These are phyloP conservation scores for Cruciata laevipes DNA, from an alignment of 257 asterid genomes.

Conservation along the genomic window DNA sequence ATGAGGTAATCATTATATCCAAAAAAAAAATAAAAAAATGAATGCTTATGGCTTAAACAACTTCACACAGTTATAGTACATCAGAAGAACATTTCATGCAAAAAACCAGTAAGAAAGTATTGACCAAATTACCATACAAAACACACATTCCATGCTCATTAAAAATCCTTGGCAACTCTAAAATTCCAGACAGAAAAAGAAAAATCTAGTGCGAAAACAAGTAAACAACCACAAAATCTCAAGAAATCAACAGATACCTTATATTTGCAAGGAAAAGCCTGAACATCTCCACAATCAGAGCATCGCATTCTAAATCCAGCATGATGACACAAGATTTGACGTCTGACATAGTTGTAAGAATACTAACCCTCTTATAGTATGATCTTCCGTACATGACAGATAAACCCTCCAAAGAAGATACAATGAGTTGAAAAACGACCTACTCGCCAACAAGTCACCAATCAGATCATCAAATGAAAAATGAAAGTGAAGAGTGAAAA, in stretches of 20 bases:
- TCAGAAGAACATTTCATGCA: too few relatives aligned
- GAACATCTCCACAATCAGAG: conserved; percentile 79
- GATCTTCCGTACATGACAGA: conserved; percentile 72
- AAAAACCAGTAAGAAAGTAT: not conserved
- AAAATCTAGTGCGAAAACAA: too few relatives aligned
- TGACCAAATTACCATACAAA: too few relatives aligned
- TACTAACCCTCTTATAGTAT: conserved; percentile 51
- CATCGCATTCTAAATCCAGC: conserved; percentile 97
- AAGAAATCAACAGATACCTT: conserved; percentile 50
- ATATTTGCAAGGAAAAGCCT: conserved; percentile 66
- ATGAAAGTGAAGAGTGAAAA: not conserved
- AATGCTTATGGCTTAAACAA: not conserved
- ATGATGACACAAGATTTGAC: conserved; percentile 89
- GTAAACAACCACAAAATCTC: too few relatives aligned
- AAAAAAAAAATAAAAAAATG: too few relatives aligned
- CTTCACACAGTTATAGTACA: not conserved
- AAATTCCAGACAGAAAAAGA: too few relatives aligned
- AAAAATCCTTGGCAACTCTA: too few relatives aligned
- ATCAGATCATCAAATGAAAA: not conserved
- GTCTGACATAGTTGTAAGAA: conserved; percentile 89
- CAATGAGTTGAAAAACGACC: conserved; percentile 82
- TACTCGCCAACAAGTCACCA: conserved; percentile 26
- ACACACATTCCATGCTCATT: not conserved
- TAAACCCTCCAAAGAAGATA: conserved; percentile 72
- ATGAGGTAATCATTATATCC: too few relatives aligned